Evolutionary conservation across 495 filamentous ascomycete species (phyloP), one percentile per base, ranked within the genome.

Genomic region (Schizothecium vesticola): DNA sequence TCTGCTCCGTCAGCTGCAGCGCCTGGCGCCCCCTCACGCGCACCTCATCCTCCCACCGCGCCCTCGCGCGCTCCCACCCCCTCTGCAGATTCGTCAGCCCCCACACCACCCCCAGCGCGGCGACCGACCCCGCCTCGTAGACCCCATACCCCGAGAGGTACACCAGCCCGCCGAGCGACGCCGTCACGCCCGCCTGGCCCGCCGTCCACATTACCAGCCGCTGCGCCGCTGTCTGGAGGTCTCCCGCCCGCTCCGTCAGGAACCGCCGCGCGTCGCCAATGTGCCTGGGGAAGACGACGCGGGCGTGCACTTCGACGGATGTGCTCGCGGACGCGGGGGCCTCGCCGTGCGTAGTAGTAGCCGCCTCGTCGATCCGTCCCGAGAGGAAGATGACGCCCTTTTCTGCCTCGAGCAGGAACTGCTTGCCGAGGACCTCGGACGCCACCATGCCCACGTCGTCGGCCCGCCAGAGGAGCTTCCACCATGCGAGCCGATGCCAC

Each of bases 381-480:
- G 90, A 85, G 4, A 96, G 86, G 80, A 88, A 96, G 63, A 96
- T 88, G 56, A 91, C 80, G 63, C 85, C 86, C 66, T 87, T 88
- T 74, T 97, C 94, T 0, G 93, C 88, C 19, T 84, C 82, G 3
- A 84, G 82, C 3, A 99, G 85, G 78, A 93, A 97, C n/a, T 83
- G 82, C 60, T 82, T 84, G 43, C 86, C 83, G 3, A 97, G 77
- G 64, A 97, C 87, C 68, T 96, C 91, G 3, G 88, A 87, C 1
- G 90, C 86, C 59, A 95, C 87, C 84, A 92, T 89, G 29, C 85
- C 83, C 55, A 99, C 92, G 71, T 98, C 94, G 76, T 98, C 95
- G 59, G 92, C 92, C 13, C 90, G 89, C 92, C 93, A 97, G 73
- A 96, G 89, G 13, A 99, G 86, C 75, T 96, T 96, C 91, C 92